Base-by-base conservation (phyloP, 1,139 yeast genomes). In the Saccharomyces pastorianus region DNA sequence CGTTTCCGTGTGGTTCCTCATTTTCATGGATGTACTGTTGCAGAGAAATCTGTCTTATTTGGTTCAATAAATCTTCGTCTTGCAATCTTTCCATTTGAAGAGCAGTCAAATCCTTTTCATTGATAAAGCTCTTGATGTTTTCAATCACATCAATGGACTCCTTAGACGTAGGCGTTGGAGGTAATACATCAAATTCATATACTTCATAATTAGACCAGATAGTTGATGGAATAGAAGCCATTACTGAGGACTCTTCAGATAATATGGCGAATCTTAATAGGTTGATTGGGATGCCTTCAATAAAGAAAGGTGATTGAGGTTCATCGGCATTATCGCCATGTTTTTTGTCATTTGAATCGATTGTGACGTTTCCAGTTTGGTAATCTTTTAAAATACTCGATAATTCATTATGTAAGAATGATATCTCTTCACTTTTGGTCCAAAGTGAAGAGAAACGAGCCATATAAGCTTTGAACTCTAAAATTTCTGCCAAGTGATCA, bases 181-280 rank as follows among this genome's bases (percentile, higher is more conserved):
- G 91, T 23, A 85, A 68, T 2, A 84, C 79, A 67, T 86, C 95
- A 65, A 79, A 86, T 61, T 86, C 95, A 61, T 75, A 81, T 17
- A 82, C 75, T 55, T 84, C 86, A 56, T 82, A 76, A 47, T 79
- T 66, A 1, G 77, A 75, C 86, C 89, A 86, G n/a, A 85, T 74
- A 1, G 71, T 63, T 47, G 75, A 65, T 0, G 95, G 95, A 17
- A 85, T 73, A 59, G 79, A 78, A 1, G 88, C 88, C 86, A 85
- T 82, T 0, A 84, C 76, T 51, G 81, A 77, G 31, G 81, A 82
- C 65, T 85, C 93, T 14, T 86, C 88, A 0, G 90, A 83, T 48
- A 86, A 70, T 34, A 85, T 76, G 1, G 83, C 85, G 67, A 84
- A 84, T 57, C 95, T 73, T 6, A 85, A 62, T 55, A 86, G 72